Conservation (phyloP, 164 flowering plant genomes). For the Macadamia tetraphylla region DNA sequence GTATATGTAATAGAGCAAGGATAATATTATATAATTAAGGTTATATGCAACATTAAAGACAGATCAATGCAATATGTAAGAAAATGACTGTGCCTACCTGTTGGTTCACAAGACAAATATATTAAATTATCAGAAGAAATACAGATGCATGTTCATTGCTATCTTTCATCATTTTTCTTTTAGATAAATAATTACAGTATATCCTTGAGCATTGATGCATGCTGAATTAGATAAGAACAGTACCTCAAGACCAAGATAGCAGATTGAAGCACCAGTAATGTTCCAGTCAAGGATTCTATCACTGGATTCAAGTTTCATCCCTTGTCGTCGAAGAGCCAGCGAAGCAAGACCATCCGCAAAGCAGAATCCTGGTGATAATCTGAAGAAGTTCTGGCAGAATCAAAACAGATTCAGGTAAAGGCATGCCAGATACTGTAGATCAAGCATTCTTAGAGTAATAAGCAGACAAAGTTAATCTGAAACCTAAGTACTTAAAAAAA, state of each 20-base stretch:
- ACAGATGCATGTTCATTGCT: too few relatives aligned
- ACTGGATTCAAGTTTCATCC: slow-evolving; percentile 68
- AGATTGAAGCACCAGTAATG: slow-evolving; percentile 87
- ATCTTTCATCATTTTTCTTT: neutral
- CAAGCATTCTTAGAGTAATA: too few relatives aligned
- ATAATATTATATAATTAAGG: too few relatives aligned
- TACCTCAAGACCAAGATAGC: slow-evolving; percentile 81
- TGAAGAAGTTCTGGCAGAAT: slow-evolving; percentile 74
- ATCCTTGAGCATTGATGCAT: slow-evolving; percentile 1
- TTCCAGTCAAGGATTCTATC: slow-evolving; percentile 73
- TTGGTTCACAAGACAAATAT: too few relatives aligned
- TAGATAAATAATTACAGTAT: neutral
- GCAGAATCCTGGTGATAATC: slow-evolving; percentile 96
- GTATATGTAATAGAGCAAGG: too few relatives aligned
- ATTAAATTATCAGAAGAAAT: too few relatives aligned
- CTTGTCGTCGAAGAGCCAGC: slow-evolving; percentile 89
- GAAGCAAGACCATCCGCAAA: slow-evolving; percentile 99
- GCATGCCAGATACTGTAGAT: neutral
- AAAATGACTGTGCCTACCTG: too few relatives aligned
- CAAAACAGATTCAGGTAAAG: slow-evolving; percentile 8
- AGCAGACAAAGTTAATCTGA: too few relatives aligned
- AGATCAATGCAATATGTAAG: too few relatives aligned
- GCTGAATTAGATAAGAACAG: slow-evolving; percentile 14
- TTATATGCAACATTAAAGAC: too few relatives aligned
- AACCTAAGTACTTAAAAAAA: too few relatives aligned